Percentiles rank a stretch among this genome's conserved stretches.
These are phyloP conservation scores for Microdochium paspali DNA, from an alignment of 2,329 filamentous ascomycete genomes.

Conservation along the genomic window DNA sequence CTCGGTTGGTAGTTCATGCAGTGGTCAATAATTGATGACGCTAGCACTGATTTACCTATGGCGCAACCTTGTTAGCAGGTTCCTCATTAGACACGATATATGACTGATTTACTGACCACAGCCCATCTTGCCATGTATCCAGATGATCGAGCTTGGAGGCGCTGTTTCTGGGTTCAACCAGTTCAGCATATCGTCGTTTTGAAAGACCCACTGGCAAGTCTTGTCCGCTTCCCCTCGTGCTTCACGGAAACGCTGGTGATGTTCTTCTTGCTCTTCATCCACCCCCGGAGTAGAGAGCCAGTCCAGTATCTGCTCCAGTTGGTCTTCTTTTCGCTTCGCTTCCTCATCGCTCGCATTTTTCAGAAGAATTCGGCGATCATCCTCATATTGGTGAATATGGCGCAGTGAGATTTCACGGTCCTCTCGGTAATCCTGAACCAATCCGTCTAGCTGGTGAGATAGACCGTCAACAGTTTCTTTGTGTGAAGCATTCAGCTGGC, in stretches of 20 bases:
- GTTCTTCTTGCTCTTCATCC: conserved; percentile 3
- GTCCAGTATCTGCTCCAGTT: conserved; percentile 4
- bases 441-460: conserved; percentile 3
- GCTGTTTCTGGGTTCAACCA: conserved; percentile 10
- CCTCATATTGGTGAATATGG: conserved; percentile 7
- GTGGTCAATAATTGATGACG: conserved; percentile 26
- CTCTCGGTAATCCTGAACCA: conserved; percentile 6
- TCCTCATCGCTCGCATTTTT: conserved; percentile 1
- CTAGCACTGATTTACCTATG: conserved; percentile 30
- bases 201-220: conserved; percentile 12
- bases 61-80: neutral
- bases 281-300: conserved; percentile 8
- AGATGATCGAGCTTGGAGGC: conserved; percentile 14
- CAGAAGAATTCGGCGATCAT: conserved; percentile 4
- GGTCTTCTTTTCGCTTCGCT: conserved; percentile 4
- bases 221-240: conserved; percentile 5
- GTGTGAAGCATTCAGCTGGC: conserved; percentile 1
- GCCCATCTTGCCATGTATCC: conserved; percentile 22
- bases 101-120: conserved; percentile 19
- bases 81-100: neutral
- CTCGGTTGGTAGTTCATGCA: conserved; percentile 3
- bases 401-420: conserved; percentile 2
- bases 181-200: conserved; percentile 8
- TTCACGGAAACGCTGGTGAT: conserved; percentile 4
- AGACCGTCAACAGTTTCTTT: conserved; percentile 3